Base-by-base conservation (phyloP, 495 filamentous ascomycete genomes). In the Trypethelium eluteriae region DNA sequence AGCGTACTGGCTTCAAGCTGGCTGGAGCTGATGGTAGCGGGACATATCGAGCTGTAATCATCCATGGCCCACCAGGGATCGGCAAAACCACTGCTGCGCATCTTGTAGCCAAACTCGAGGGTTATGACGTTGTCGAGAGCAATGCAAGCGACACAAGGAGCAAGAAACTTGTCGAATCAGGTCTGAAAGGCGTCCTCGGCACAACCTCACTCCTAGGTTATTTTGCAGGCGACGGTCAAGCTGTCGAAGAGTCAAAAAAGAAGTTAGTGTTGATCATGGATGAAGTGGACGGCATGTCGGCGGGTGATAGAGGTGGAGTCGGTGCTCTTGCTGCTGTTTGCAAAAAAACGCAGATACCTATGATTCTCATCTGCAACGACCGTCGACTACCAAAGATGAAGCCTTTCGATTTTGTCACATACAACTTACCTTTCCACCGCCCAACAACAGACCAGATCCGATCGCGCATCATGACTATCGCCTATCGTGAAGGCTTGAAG, bases 271-370 rank as follows among this genome's bases (percentile, higher is more conserved):
- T 99, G 12, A 89, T 99, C 79, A 97, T 99, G 95, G 94, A 99
- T 71, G 94, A 99, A 76, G 94, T 99, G 5, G 94, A 99, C 73
- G 94, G 94, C 41, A 99, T 99, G 94, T 96, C 93, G 59, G 92
- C 92, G 50, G 94, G 94, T 71, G 94, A 99, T 75, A 86, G 94
- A 53, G 94, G 94, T 69, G 94, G 94, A 74, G 95, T 99, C 49
- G 94, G 93, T 32, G 93, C 95, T 39, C 81, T 99, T 46, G 93
- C 94, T 62, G 88, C 92, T 61, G 85, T 97, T 53, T 96, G 93
- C 79, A 96, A 89, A 79, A 97, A 95, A 81, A 91, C 92, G 0
- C 88, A 92, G 69, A 88, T 99, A 38, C 94, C 94, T 0, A 89
- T 99, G 70, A 97, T 99, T 67, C 82, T 97, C 41, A 96, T 99